These are phyloP conservation scores for Phytophthora capsici DNA, from an alignment of 352 stramenopile species.

Conservation along the genomic window DNA sequence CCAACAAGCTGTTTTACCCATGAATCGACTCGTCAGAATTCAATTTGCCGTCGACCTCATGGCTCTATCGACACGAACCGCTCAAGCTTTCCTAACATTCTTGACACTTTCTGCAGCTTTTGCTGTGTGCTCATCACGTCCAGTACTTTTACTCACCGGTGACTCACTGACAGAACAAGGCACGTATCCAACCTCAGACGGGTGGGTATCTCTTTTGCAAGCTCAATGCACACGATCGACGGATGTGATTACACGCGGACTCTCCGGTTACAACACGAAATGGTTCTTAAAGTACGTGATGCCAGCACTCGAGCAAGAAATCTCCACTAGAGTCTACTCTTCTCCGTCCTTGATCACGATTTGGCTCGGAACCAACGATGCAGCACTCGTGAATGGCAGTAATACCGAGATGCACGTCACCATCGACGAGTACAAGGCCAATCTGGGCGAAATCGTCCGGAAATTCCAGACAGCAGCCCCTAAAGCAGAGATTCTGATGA, in stretches of 20 bases:
- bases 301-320: slow-evolving; percentile 38
- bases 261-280: slow-evolving; percentile 50
- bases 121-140: too few species aligned
- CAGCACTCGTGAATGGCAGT: slow-evolving; percentile 32
- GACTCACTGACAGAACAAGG: slow-evolving; percentile 50
- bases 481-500: slow-evolving; percentile 40
- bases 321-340: slow-evolving; percentile 18
- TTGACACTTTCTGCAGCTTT: too few species aligned
- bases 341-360: slow-evolving; percentile 47
- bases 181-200: slow-evolving; percentile 14
- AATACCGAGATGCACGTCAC: slow-evolving; percentile 42
- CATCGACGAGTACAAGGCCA: slow-evolving; percentile 44
- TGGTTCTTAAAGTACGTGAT: slow-evolving; percentile 47
- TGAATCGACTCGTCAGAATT: too few species aligned
- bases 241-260: slow-evolving; percentile 47
- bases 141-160: slow-evolving; percentile 38
- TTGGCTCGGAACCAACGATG: slow-evolving; percentile 66
- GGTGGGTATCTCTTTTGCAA: slow-evolving; percentile 40
- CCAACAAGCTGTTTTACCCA: too few species aligned
- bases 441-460: slow-evolving; percentile 39
- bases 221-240: slow-evolving; percentile 37
- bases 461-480: slow-evolving; percentile 13
- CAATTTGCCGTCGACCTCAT: too few species aligned
- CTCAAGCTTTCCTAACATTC: too few species aligned
- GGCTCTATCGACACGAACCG: too few species aligned